Percentiles rank a stretch among this genome's conserved stretches.
Evolutionary conservation across 2,329 filamentous ascomycete genomes (phyloP).

Genomic region (Fusarium temperatum): DNA sequence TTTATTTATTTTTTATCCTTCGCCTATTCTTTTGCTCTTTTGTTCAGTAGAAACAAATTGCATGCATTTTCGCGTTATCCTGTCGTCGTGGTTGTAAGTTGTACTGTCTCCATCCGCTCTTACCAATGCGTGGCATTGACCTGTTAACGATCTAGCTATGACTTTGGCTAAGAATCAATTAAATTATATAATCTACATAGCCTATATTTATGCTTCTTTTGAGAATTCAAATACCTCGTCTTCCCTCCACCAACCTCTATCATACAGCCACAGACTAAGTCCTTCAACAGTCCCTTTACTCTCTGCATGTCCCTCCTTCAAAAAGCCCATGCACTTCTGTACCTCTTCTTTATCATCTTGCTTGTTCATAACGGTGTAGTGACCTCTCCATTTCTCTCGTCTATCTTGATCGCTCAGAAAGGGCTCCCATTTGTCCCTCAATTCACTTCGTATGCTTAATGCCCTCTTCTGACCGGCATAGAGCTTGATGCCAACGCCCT

Average conservation of each 20-base stretch:
- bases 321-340: not conserved
- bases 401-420: slow-evolving; percentile 26
- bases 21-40: not conserved
- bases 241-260: slow-evolving; percentile 23
- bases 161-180: not conserved
- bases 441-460: not conserved
- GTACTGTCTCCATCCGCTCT: too few relatives aligned
- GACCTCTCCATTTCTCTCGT: slow-evolving; percentile 22
- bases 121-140: rapidly evolving
- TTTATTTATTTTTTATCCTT: not conserved
- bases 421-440: slow-evolving; percentile 14
- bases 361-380: slow-evolving; percentile 34
- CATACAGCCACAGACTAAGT: slow-evolving; percentile 17
- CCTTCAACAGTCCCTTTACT: slow-evolving; percentile 15
- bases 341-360: slow-evolving; percentile 24
- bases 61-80: rapidly evolving
- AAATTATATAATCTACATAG: not conserved
- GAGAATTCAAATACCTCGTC: not conserved
- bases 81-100: not conserved
- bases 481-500: slow-evolving; percentile 25
- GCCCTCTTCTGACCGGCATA: slow-evolving; percentile 3
- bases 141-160: not conserved
- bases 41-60: rapidly evolving
- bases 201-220: not conserved
- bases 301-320: not conserved